phyloP scores from a whole-genome alignment of 208 protist species.

The Balamuthia mandrillaris region DNA sequence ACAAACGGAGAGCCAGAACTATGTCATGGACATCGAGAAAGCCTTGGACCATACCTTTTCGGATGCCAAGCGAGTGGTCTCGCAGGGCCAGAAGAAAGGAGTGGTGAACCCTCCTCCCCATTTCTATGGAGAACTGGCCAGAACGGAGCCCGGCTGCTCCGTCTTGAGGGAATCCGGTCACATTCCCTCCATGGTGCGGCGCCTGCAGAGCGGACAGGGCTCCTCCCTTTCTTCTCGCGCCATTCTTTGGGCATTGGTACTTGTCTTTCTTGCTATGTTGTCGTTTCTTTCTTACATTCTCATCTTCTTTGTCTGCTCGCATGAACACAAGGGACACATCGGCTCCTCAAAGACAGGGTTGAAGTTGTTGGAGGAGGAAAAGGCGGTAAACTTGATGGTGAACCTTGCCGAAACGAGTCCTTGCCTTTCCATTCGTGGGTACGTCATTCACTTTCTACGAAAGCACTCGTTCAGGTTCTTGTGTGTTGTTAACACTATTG shows the following conservation, averaged over 20 bases:
- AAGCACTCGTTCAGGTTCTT: no score
- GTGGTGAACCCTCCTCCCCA: slow-evolving; percentile 58
- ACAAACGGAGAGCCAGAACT: neutral
- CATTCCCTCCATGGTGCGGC: neutral
- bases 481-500: no score
- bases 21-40: neutral
- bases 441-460: no score
- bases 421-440: slow-evolving; percentile 46
- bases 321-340: slow-evolving; percentile 59
- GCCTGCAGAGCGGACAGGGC: no score
- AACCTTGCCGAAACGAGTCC: slow-evolving; percentile 28
- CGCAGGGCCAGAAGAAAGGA: no score
- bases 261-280: no score
- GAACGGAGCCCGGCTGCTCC: slow-evolving; percentile 42
- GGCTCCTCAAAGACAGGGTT: slow-evolving; percentile 35
- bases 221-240: no score
- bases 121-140: slow-evolving; percentile 63
- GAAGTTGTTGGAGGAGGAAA: slow-evolving; percentile 29
- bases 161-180: neutral
- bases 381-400: neutral
- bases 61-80: slow-evolving; percentile 20
- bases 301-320: no score
- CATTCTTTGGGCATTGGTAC: no score
- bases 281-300: no score
- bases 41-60: neutral